A percentile compares a stretch with the other conserved stretches of the same genome.
Evolutionary conservation across 176 grass and related monocot genomes (phyloP).

Genomic region (Bonia amplexicaulis): DNA sequence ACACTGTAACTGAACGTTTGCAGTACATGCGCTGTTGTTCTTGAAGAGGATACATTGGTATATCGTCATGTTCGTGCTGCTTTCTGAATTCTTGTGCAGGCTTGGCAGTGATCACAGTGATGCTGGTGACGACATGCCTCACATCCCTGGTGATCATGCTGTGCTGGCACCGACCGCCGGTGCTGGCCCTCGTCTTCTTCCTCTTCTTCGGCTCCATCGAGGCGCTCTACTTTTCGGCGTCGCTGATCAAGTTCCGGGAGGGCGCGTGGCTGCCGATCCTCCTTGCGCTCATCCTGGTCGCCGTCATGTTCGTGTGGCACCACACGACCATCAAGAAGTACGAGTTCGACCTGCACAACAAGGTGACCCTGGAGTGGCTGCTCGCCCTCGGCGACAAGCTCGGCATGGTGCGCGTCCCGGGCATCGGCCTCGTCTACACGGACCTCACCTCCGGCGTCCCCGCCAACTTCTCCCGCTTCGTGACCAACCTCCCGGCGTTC

Average conservation of each 20-base stretch:
- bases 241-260: conserved; percentile 85
- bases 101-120: conserved; percentile 87
- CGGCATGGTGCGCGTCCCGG: conserved; percentile 88
- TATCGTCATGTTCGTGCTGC: neutral
- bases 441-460: conserved; percentile 89
- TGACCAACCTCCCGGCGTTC: conserved; percentile 94
- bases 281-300: conserved; percentile 68
- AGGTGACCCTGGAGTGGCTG: conserved; percentile 92
- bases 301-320: conserved; percentile 93
- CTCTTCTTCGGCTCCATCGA: conserved; percentile 91
- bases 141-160: conserved; percentile 81
- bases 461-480: conserved; percentile 94
- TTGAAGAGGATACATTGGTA: neutral
- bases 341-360: conserved; percentile 90
- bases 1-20: neutral
- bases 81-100: conserved; percentile 31
- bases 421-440: conserved; percentile 92
- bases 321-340: conserved; percentile 89
- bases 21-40: neutral
- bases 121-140: conserved; percentile 92
- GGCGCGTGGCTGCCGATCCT: conserved; percentile 87
- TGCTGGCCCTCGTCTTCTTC: conserved; percentile 63
- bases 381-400: conserved; percentile 72
- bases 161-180: conserved; percentile 75
- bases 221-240: conserved; percentile 88